phyloP scores from a whole-genome alignment of 2,329 filamentous ascomycete genomes.

The Tolypocladium sp. region DNA sequence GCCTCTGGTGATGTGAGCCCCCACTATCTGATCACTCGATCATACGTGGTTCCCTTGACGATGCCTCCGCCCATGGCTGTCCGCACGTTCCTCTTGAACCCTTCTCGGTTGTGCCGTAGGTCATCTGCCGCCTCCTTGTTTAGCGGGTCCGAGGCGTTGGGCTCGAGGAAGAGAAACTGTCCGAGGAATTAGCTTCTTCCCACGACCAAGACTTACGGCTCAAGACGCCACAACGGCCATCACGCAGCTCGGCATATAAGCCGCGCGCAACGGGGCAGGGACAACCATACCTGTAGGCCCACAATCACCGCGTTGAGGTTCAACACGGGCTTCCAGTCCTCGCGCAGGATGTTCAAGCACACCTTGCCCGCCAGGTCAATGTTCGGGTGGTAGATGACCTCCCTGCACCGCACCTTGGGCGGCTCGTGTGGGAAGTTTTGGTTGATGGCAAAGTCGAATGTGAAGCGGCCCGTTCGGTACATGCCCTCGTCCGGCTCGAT shows the following conservation, averaged over 20 bases:
- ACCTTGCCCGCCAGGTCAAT: slow-evolving; percentile 98
- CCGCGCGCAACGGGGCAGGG: background rate
- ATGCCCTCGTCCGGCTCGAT: slow-evolving; percentile 79
- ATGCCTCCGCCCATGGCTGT: slow-evolving; percentile 72
- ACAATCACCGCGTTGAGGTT: slow-evolving; percentile 96
- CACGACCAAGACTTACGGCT: background rate
- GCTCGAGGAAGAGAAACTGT: slow-evolving; percentile 94
- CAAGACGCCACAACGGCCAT: background rate
- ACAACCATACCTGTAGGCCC: slow-evolving; percentile 61
- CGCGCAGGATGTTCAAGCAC: slow-evolving; percentile 90
- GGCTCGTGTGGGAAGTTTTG: slow-evolving; percentile 96
- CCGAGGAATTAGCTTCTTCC: background rate
- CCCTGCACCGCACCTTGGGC: slow-evolving; percentile 90
- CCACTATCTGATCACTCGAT: slow-evolving; percentile 62
- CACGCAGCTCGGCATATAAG: background rate
- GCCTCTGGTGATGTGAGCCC: background rate
- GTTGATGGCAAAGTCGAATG: slow-evolving; percentile 86
- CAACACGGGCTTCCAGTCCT: slow-evolving; percentile 98
- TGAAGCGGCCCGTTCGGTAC: slow-evolving; percentile 83
- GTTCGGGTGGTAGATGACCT: slow-evolving; percentile 99
- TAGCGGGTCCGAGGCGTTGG: slow-evolving; percentile 92
- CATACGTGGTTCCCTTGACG: slow-evolving; percentile 65
- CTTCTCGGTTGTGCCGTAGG: slow-evolving; percentile 73
- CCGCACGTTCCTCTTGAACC: slow-evolving; percentile 86
- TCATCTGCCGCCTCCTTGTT: slow-evolving; percentile 98